Evolutionary conservation across 345 rosid species (phyloP).

Genomic region (Trapa incisa): DNA sequence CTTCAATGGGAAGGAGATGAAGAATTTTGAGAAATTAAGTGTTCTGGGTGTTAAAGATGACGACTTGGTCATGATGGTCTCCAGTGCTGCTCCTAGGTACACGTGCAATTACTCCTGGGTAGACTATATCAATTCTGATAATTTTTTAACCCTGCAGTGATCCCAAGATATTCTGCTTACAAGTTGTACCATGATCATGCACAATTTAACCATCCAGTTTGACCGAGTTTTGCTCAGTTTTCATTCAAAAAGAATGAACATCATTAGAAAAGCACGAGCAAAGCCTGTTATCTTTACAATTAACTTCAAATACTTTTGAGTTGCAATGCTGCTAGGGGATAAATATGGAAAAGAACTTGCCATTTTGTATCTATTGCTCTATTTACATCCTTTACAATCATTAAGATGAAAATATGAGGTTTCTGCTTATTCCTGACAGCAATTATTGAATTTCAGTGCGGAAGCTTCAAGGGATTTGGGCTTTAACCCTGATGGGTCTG

Average conservation of each 20-base stretch:
- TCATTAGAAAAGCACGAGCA: not conserved
- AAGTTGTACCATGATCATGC: not conserved
- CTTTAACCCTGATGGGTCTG: conserved; percentile 83
- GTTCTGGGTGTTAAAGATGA: conserved; percentile 80
- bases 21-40: conserved; percentile 64
- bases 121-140: not conserved
- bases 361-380: not conserved
- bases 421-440: not conserved
- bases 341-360: not conserved
- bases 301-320: not conserved
- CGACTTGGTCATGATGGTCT: conserved; percentile 89
- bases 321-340: not conserved
- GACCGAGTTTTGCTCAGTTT: not conserved
- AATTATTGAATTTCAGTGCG: conserved; percentile 27
- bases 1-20: conserved; percentile 70
- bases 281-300: not conserved
- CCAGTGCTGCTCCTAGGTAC: conserved; percentile 42
- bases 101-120: not conserved
- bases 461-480: conserved; percentile 31
- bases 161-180: not conserved
- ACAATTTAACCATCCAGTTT: not conserved
- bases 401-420: not conserved
- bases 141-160: not conserved
- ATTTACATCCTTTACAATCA: not conserved
- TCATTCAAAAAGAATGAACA: not conserved